These are phyloP conservation scores for Ophiostoma novo-ulmi DNA, from an alignment of 2,329 filamentous ascomycete species.

Conservation along the genomic window DNA sequence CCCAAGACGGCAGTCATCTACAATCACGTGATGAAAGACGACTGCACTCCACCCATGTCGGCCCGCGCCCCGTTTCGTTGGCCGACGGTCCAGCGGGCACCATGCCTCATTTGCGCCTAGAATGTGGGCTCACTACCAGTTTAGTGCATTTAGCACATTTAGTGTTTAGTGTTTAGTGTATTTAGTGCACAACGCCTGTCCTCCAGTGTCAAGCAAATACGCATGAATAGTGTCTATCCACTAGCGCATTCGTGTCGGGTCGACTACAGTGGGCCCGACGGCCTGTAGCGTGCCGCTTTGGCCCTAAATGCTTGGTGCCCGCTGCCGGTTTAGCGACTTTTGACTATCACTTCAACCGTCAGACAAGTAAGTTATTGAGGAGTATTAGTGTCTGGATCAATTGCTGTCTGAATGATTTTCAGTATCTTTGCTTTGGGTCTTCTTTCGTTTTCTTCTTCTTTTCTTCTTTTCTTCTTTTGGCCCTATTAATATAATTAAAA, in stretches of 20 bases:
- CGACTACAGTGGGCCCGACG: background rate
- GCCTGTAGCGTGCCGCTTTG: slow-evolving; percentile 13
- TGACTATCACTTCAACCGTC: background rate
- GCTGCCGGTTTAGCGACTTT: background rate
- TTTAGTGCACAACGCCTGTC: background rate
- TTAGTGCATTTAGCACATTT: slow-evolving; percentile 16
- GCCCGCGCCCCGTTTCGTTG: slow-evolving; percentile 24
- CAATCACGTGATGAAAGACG: slow-evolving; percentile 24
- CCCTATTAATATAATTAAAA: background rate
- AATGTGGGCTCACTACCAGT: slow-evolving; percentile 11
- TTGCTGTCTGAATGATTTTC: background rate
- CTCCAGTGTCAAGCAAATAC: background rate
- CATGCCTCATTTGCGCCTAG: slow-evolving; percentile 26
- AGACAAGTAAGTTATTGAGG: too few species aligned
- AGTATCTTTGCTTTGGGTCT: too few species aligned
- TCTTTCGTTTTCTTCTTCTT: background rate
- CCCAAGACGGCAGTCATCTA: slow-evolving; percentile 20
- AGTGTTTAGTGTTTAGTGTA: slow-evolving; percentile 8
- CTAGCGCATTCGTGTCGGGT: background rate
- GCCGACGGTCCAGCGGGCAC: slow-evolving; percentile 26
- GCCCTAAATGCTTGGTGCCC: slow-evolving; percentile 4
- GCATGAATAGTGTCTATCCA: background rate
- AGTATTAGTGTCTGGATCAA: background rate
- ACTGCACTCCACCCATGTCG: slow-evolving; percentile 26
- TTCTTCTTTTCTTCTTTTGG: background rate